phyloP scores from a whole-genome alignment of 2,329 filamentous ascomycete species.

The Verticillium alfalfae region DNA sequence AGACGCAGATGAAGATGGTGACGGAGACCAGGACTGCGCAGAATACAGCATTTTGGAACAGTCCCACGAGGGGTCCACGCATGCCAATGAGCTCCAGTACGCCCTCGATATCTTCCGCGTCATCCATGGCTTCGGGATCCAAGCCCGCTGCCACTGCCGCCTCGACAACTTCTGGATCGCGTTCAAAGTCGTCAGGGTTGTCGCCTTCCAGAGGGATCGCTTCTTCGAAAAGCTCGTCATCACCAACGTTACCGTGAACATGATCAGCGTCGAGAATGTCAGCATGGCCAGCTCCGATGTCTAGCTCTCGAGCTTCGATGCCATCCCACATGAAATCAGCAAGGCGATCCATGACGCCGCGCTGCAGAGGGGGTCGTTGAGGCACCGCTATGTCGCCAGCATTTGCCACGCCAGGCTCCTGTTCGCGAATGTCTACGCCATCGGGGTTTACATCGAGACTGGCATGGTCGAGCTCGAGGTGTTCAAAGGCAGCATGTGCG shows the following conservation, averaged over 20 bases:
- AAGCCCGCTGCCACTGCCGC: slow-evolving; percentile 63
- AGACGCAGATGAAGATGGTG: slow-evolving; percentile 80
- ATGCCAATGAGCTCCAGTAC: slow-evolving; percentile 95
- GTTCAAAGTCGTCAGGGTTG: slow-evolving; percentile 27
- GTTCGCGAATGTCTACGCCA: neutral
- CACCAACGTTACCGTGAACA: slow-evolving; percentile 10
- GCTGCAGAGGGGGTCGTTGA: slow-evolving; percentile 12
- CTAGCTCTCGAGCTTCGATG: slow-evolving; percentile 33
- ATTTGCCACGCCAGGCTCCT: neutral
- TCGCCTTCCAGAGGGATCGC: slow-evolving; percentile 20
- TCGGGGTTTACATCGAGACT: neutral
- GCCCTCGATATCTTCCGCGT: slow-evolving; percentile 92
- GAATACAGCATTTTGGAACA: slow-evolving; percentile 94
- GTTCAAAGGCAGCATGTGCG: neutral
- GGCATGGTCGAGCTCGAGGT: neutral
- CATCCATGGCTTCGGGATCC: slow-evolving; percentile 71
- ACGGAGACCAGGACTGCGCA: slow-evolving; percentile 85
- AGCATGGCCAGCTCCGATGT: slow-evolving; percentile 31
- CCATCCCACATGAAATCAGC: slow-evolving; percentile 60
- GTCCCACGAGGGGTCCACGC: slow-evolving; percentile 82
- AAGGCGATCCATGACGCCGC: slow-evolving; percentile 35
- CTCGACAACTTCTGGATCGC: slow-evolving; percentile 54
- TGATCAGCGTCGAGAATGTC: slow-evolving; percentile 31
- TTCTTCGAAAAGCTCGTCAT: slow-evolving; percentile 36
- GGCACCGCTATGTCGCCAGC: neutral